Conservation (phyloP, 164 flowering plant genomes). For the Cinnamomum chago region DNA sequence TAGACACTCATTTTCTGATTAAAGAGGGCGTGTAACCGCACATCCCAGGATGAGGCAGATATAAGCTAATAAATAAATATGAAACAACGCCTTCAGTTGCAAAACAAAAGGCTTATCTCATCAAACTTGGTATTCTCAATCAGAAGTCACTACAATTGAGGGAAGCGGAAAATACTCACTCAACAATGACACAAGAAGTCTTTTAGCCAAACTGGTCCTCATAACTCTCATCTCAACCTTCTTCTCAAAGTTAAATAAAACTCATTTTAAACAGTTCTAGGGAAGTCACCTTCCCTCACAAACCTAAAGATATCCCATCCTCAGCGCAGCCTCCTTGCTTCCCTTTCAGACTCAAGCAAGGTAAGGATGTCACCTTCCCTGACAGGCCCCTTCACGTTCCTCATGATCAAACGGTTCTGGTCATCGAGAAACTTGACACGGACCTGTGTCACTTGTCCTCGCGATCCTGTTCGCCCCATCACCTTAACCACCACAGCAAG, state of each 20-base stretch:
- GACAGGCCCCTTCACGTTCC: conserved; percentile 22
- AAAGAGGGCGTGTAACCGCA: too few relatives aligned
- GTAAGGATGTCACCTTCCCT: conserved; percentile 20
- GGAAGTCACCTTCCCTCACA: background rate
- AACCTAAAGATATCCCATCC: background rate
- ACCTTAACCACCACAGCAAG: conserved; percentile 20
- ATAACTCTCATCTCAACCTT: background rate
- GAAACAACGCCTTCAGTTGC: too few relatives aligned
- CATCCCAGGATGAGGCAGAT: too few relatives aligned
- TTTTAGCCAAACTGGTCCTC: too few relatives aligned
- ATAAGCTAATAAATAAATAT: too few relatives aligned
- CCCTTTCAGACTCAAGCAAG: conserved; percentile 20
- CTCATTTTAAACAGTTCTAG: background rate
- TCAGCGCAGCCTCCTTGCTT: conserved; percentile 22
- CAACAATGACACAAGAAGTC: too few relatives aligned
- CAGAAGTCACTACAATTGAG: too few relatives aligned
- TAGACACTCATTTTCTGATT: too few relatives aligned
- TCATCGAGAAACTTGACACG: conserved; percentile 21
- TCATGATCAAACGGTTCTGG: conserved; percentile 20
- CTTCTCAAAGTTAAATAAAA: background rate
- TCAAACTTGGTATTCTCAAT: too few relatives aligned
- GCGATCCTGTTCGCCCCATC: conserved; percentile 21
- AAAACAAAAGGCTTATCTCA: too few relatives aligned
- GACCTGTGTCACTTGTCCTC: conserved; percentile 22
- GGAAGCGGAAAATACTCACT: too few relatives aligned